Evolutionary conservation across 345 rosid genomes (phyloP).

Genomic region (Citrus reticulata): DNA sequence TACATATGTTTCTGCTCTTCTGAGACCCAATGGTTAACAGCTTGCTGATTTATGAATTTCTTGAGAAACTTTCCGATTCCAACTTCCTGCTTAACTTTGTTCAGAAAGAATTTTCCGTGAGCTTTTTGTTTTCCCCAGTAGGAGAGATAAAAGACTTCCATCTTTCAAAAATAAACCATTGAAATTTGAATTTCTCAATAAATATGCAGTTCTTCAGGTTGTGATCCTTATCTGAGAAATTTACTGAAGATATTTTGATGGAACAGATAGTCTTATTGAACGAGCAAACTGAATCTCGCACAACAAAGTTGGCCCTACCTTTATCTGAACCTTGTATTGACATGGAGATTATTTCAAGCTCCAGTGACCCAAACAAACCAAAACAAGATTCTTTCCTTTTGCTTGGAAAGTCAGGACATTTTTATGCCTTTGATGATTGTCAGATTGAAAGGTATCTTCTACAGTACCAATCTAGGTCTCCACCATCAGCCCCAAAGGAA

Average conservation of each 20-base stretch:
- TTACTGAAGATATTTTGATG: background rate
- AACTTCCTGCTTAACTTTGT: background rate
- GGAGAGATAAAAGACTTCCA: background rate
- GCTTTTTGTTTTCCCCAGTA: background rate
- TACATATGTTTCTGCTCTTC: background rate
- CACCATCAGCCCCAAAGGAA: slow-evolving; percentile 82
- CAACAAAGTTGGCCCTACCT: slow-evolving; percentile 67
- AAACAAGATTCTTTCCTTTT: slow-evolving; percentile 53
- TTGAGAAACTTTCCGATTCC: background rate
- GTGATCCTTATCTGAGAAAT: background rate
- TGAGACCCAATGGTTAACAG: background rate
- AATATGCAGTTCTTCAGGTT: background rate
- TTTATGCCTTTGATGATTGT: slow-evolving; percentile 70
- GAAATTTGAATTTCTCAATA: background rate
- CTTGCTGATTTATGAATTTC: background rate
- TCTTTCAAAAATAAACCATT: background rate
- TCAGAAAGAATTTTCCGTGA: background rate
- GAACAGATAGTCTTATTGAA: slow-evolving; percentile 67
- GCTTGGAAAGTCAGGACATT: slow-evolving; percentile 78
- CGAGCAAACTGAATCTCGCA: slow-evolving; percentile 73
- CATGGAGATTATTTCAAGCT: slow-evolving; percentile 65
- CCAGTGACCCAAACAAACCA: slow-evolving; percentile 53
- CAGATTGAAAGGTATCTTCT: slow-evolving; percentile 80
- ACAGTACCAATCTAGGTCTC: slow-evolving; percentile 65
- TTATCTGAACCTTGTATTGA: slow-evolving; percentile 71